Percentiles rank a stretch among this genome's conserved stretches.
These are phyloP conservation scores for Aureobasidium sp. DNA, from an alignment of 2,329 filamentous ascomycete genomes.

Conservation along the genomic window DNA sequence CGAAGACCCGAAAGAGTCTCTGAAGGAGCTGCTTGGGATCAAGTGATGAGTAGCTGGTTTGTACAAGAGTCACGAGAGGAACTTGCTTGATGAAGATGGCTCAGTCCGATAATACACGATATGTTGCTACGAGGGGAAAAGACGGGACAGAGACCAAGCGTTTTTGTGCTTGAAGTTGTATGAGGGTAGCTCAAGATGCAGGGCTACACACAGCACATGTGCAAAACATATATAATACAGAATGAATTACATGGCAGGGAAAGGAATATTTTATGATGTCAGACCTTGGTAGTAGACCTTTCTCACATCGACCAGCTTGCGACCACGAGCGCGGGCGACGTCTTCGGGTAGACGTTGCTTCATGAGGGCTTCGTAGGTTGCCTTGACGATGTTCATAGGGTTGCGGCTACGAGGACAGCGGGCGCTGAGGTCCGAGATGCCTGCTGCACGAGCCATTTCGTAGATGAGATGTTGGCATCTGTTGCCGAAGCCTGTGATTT, in stretches of 20 bases:
- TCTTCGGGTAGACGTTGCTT: conserved; percentile 82
- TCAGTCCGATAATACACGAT: neutral
- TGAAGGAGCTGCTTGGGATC: neutral
- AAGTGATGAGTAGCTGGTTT: neutral
- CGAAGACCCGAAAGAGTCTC: neutral
- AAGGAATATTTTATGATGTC: conserved; percentile 40
- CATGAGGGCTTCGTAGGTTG: conserved; percentile 70
- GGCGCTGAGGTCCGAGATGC: conserved; percentile 79
- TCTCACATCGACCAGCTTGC: conserved; percentile 90
- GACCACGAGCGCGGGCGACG: conserved; percentile 78
- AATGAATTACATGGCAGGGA: neutral
- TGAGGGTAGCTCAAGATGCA: neutral
- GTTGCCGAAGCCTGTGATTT: conserved; percentile 73
- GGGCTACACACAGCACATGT: neutral
- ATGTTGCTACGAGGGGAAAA: neutral
- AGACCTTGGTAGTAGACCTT: conserved; percentile 93
- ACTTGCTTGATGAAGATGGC: neutral
- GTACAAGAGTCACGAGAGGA: neutral
- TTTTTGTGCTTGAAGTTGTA: neutral
- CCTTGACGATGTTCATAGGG: conserved; percentile 97
- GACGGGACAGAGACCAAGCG: neutral
- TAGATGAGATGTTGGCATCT: conserved; percentile 87
- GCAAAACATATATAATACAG: neutral
- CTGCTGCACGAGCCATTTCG: conserved; percentile 81
- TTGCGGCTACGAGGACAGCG: conserved; percentile 78